These are phyloP conservation scores for Colletotrichum australisinense DNA, from an alignment of 2,329 filamentous ascomycete species.

Conservation along the genomic window DNA sequence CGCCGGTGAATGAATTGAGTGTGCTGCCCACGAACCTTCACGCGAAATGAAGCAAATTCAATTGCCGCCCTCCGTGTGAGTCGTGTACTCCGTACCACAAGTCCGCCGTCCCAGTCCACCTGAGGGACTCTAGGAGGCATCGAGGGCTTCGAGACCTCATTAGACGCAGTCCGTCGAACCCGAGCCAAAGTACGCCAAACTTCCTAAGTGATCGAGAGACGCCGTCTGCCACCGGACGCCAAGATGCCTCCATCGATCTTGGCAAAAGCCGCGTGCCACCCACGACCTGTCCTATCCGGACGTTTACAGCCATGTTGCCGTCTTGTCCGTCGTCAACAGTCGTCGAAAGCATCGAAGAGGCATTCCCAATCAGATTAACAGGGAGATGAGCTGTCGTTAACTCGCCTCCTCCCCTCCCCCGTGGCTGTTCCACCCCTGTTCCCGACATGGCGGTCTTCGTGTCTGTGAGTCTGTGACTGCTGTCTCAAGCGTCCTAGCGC, in stretches of 20 bases:
- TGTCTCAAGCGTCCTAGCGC: slow-evolving; percentile 16
- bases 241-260: slow-evolving; percentile 22
- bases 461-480: neutral
- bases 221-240: slow-evolving; percentile 15
- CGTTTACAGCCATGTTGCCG: slow-evolving; percentile 7
- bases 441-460: slow-evolving; percentile 2
- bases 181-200: neutral
- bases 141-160: slow-evolving; percentile 12
- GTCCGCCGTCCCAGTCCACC: no score
- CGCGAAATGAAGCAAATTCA: neutral
- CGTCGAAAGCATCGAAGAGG: slow-evolving; percentile 18
- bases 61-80: neutral
- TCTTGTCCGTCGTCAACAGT: slow-evolving; percentile 10
- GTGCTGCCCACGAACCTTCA: neutral
- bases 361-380: neutral
- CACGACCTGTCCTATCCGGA: neutral
- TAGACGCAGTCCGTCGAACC: neutral
- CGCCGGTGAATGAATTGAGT: neutral
- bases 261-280: slow-evolving; percentile 6
- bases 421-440: neutral
- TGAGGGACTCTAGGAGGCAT: neutral
- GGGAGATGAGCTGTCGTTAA: neutral
- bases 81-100: neutral
- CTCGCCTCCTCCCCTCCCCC: neutral
- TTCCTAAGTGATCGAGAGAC: neutral